A percentile compares a stretch with the other conserved stretches of the same genome.
These are phyloP conservation scores for Pseudocercospora fuligena DNA, from an alignment of 2,329 filamentous ascomycete species.

Conservation along the genomic window DNA sequence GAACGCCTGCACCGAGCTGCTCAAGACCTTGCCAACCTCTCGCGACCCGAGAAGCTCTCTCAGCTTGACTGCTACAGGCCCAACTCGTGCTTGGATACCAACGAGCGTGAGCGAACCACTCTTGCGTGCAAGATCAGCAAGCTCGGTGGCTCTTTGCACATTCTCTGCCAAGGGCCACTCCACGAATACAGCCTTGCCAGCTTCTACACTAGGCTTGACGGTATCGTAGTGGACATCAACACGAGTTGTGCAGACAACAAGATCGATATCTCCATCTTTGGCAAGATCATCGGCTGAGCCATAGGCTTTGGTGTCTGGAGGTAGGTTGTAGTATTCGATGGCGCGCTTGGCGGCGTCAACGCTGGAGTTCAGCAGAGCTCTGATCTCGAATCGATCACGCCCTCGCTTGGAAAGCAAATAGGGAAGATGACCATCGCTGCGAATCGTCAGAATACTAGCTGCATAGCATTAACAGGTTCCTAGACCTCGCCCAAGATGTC, in stretches of 20 bases:
- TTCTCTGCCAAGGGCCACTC: conserved; percentile 50
- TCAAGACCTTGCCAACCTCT: conserved; percentile 50
- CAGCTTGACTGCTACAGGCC: conserved; percentile 48
- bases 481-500: conserved; percentile 57
- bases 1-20: conserved; percentile 28
- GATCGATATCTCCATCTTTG: conserved; percentile 52
- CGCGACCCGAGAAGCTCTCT: conserved; percentile 50
- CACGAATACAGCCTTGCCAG: conserved; percentile 53
- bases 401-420: conserved; percentile 58
- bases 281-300: conserved; percentile 51
- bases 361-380: conserved; percentile 57
- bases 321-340: conserved; percentile 47
- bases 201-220: conserved; percentile 44
- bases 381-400: conserved; percentile 50
- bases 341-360: conserved; percentile 49
- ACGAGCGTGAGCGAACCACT: conserved; percentile 52
- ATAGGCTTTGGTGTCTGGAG: conserved; percentile 48
- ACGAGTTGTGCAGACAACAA: conserved; percentile 52
- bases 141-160: conserved; percentile 52
- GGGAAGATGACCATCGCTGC: conserved; percentile 59
- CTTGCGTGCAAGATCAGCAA: conserved; percentile 47
- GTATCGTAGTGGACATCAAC: conserved; percentile 51
- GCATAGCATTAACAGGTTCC: background rate
- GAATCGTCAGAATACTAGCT: background rate
- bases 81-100: conserved; percentile 53